A percentile compares a stretch with the other conserved stretches of the same genome.
These are phyloP conservation scores for Effrenium voratum DNA, from an alignment of 73 alveolate genomes.

Conservation along the genomic window DNA sequence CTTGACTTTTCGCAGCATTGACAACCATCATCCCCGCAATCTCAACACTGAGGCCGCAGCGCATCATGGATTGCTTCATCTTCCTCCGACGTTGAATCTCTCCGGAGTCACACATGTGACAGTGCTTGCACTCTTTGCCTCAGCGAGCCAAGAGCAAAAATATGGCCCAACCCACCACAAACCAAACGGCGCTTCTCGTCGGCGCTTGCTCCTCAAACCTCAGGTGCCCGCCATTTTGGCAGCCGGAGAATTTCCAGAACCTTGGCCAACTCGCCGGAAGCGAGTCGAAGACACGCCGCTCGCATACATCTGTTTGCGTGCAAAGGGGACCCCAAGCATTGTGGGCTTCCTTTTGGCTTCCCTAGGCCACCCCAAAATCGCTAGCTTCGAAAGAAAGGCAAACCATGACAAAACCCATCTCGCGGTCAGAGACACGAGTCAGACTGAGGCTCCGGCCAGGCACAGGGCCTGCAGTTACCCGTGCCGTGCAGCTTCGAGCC, in stretches of 20 bases:
- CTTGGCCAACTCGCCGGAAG: too few species aligned
- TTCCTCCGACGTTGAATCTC: constrained; percentile 82
- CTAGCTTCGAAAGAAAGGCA: too few species aligned
- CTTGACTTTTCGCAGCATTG: too few species aligned
- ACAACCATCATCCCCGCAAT: too few species aligned
- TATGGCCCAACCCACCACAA: background rate
- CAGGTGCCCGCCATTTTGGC: constrained; percentile 51
- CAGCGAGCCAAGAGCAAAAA: background rate
- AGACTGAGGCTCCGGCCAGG: constrained; percentile 14
- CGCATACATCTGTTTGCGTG: too few species aligned
- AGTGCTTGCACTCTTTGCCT: constrained; percentile 80
- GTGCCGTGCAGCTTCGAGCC: constrained; percentile 85
- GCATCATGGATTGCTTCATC: constrained; percentile 92
- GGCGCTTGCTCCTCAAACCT: background rate
- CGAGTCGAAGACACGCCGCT: too few species aligned
- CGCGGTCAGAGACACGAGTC: too few species aligned
- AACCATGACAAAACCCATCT: too few species aligned
- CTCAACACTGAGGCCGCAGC: too few species aligned
- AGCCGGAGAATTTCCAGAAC: constrained; percentile 77
- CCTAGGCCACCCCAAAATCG: too few species aligned
- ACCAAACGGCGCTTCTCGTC: background rate
- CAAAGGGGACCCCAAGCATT: too few species aligned
- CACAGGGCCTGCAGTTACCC: constrained; percentile 65
- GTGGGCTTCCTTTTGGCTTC: too few species aligned
- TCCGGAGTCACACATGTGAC: constrained; percentile 78